A percentile compares a stretch with the other conserved stretches of the same genome.
These are phyloP conservation scores for Taphrina wiesneri DNA, from an alignment of 1,139 yeast species.

Conservation along the genomic window DNA sequence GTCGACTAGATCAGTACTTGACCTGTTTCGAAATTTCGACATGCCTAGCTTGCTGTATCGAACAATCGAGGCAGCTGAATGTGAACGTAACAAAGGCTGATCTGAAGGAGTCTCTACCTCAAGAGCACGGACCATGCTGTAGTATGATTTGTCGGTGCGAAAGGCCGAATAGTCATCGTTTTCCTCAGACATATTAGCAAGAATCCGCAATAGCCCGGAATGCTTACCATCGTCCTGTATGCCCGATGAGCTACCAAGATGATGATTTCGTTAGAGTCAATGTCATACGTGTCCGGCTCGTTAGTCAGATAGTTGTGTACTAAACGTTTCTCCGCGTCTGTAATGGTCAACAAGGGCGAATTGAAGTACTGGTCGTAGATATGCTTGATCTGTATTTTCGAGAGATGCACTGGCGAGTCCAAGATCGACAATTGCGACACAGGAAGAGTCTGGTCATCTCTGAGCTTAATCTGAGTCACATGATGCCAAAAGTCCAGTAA, in stretches of 20 bases:
- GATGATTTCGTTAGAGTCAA: slow-evolving; percentile 41
- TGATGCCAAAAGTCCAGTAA: slow-evolving; percentile 26
- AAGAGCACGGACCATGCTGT: slow-evolving; percentile 36
- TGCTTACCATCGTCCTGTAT: slow-evolving; percentile 31
- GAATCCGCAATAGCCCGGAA: slow-evolving; percentile 29
- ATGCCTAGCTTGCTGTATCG: not conserved
- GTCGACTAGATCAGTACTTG: not conserved
- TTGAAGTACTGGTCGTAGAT: slow-evolving; percentile 5
- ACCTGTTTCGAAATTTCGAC: not conserved
- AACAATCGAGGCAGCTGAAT: not conserved
- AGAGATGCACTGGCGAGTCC: slow-evolving; percentile 7
- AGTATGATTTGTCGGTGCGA: slow-evolving; percentile 38
- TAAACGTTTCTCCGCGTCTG: slow-evolving; percentile 3
- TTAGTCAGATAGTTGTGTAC: slow-evolving; percentile 23
- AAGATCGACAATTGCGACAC: not conserved
- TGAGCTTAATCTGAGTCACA: not conserved
- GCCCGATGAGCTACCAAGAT: slow-evolving; percentile 39
- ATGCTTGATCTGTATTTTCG: not conserved
- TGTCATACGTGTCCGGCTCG: slow-evolving; percentile 38
- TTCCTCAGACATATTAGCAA: slow-evolving; percentile 37
- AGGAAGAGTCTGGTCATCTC: not conserved
- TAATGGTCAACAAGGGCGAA: slow-evolving; percentile 14
- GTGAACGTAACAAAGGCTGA: not conserved
- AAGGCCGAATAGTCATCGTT: slow-evolving; percentile 48
- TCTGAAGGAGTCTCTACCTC: not conserved